Conservation (phyloP, 768 basidiomycete genomes). For the Fomitopsis serialis region DNA sequence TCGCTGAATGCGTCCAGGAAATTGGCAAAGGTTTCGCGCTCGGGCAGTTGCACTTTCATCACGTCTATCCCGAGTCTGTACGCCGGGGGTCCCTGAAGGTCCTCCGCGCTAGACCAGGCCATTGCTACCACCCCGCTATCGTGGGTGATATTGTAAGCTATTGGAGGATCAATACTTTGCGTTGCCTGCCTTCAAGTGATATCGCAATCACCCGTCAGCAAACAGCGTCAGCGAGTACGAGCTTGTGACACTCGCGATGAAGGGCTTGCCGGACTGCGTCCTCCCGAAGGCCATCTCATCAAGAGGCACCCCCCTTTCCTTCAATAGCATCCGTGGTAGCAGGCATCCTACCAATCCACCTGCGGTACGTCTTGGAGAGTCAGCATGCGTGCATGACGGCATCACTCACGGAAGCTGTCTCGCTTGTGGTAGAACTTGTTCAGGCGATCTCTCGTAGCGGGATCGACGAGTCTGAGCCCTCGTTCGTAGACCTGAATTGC, state of each 20-base stretch:
- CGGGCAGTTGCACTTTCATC: slow-evolving; percentile 69
- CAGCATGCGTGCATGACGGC: neutral
- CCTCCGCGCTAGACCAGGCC: slow-evolving; percentile 39
- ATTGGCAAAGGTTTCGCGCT: slow-evolving; percentile 46
- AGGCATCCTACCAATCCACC: slow-evolving; percentile 77
- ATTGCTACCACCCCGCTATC: slow-evolving; percentile 72
- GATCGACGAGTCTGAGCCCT: slow-evolving; percentile 54
- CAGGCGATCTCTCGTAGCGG: slow-evolving; percentile 50
- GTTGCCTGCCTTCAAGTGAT: slow-evolving; percentile 8
- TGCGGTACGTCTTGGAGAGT: slow-evolving; percentile 20
- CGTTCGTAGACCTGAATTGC: slow-evolving; percentile 47
- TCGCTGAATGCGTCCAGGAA: slow-evolving; percentile 63
- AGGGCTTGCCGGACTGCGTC: slow-evolving; percentile 72
- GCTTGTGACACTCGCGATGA: slow-evolving; percentile 44
- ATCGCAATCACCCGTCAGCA: neutral
- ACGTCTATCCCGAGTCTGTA: slow-evolving; percentile 69
- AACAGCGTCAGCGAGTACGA: neutral
- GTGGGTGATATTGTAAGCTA: slow-evolving; percentile 80
- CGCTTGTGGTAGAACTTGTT: slow-evolving; percentile 63
- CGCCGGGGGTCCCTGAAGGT: slow-evolving; percentile 43
- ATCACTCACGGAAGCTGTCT: slow-evolving; percentile 66
- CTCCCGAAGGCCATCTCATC: slow-evolving; percentile 44
- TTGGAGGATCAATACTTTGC: slow-evolving; percentile 20
- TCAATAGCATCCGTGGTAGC: slow-evolving; percentile 59
- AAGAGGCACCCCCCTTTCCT: slow-evolving; percentile 47